Base-by-base conservation (phyloP, 176 grass and related monocot species). In the Musa acuminata region DNA sequence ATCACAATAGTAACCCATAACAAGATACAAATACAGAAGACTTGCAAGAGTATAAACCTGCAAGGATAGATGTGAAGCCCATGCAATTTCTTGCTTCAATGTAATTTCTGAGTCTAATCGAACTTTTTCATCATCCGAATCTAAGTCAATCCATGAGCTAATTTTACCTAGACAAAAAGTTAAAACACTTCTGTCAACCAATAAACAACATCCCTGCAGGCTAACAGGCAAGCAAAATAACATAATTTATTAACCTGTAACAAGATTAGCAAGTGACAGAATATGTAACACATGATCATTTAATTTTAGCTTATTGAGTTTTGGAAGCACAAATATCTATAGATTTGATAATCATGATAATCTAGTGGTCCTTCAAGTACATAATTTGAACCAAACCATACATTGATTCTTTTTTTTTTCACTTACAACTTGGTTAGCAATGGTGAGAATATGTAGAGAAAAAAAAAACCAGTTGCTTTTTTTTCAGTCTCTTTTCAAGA, bases 31-130 rank as follows among this genome's bases (percentile, higher is more conserved):
- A 81, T 35, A 43, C 55, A 67, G 16, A 14, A 48, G 3, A 71
- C 1, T 62, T 3, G 63, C 3, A 13, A 22, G 22, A 65, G 71
- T 13, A 0, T 52, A 49, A 13, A 99, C 95, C 95, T 99, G 95
- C 78, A 99, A 83, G 51, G 95, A 99, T 29, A 99, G 80, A 82
- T 99, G 95, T 49, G 95, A 87, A 29, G 95, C 95, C 95, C 95
- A 99, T 12, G 88, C 86, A 27, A 99, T 89, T 80, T 99, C 95
- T 84, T 94, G 95, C 79, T 89, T 99, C 70, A 99, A 78, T 2
- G 91, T 87, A 71, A 94, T 80, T 84, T 99, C 95, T 0, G 95
- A 94, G 63, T 91, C 86, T 0, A 84, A 20, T 3, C 91, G 88
- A 77, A 94, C 72, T 50, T 81, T 78, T 78, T 94, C 88, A 51